Evolutionary conservation across 2,329 filamentous ascomycete species (phyloP).

Genomic region (Talaromyces sp.): DNA sequence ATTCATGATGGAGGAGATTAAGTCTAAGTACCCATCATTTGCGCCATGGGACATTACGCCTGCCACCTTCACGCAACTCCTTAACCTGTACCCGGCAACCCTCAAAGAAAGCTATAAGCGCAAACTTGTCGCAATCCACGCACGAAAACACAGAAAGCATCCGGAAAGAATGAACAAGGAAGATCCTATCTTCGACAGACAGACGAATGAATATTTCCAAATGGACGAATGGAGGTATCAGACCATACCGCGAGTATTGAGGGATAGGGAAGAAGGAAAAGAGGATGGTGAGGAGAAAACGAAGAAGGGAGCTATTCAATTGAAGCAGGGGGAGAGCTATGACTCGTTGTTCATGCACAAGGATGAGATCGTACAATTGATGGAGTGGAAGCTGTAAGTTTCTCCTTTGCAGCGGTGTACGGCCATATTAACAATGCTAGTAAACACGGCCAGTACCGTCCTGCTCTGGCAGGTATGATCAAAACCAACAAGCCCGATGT

Average conservation of each 20-base stretch:
- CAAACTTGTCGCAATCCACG: slow-evolving; percentile 24
- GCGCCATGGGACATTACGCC: slow-evolving; percentile 27
- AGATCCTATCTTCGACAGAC: slow-evolving; percentile 16
- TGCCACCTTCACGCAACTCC: slow-evolving; percentile 27
- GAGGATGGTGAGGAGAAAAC: slow-evolving; percentile 16
- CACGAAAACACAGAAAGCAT: slow-evolving; percentile 21
- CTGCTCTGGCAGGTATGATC: slow-evolving; percentile 40
- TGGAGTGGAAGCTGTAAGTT: slow-evolving; percentile 46
- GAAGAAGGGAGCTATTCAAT: slow-evolving; percentile 11
- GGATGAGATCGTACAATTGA: slow-evolving; percentile 36
- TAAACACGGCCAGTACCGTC: slow-evolving; percentile 41
- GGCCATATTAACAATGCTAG: slow-evolving; percentile 21
- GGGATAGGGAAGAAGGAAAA: slow-evolving; percentile 20
- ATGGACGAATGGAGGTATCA: slow-evolving; percentile 42
- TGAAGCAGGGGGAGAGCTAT: slow-evolving; percentile 21
- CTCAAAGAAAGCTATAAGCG: slow-evolving; percentile 25
- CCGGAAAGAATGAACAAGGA: slow-evolving; percentile 18
- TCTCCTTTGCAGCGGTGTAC: slow-evolving; percentile 1
- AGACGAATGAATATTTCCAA: slow-evolving; percentile 28
- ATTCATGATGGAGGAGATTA: not conserved
- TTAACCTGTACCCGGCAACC: slow-evolving; percentile 28
- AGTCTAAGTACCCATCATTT: slow-evolving; percentile 20
- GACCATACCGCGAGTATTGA: slow-evolving; percentile 28
- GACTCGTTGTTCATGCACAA: slow-evolving; percentile 22
- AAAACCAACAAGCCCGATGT: slow-evolving; percentile 32